Base-by-base conservation (phyloP, 2,329 filamentous ascomycete genomes). In the Penicillium sp. region DNA sequence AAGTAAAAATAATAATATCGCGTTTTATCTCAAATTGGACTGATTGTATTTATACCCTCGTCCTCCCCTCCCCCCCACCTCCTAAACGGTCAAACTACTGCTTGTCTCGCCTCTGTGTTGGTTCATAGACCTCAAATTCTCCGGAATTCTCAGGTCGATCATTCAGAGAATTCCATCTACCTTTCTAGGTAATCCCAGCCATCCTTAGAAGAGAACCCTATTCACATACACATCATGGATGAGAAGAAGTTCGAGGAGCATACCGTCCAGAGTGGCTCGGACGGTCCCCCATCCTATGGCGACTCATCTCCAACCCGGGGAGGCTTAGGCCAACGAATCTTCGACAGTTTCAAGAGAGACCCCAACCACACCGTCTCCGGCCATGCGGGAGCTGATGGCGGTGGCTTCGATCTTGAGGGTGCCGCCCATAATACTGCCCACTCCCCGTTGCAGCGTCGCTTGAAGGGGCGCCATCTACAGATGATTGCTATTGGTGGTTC, bases 401-500 rank as follows among this genome's bases (percentile, higher is more conserved):
- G 79, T 59, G 78, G 80, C 15, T 86, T 83, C 69, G 81, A 90
- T 69, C 76, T 91, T 63, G 87, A 92, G 69, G 72, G 72, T 53
- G 84, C 84, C 0, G 82, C 81, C 1, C 73, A 76, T 16, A 81
- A 81, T 43, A 92, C 91, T 2, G 89, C 90, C 4, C 82, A 87
- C 62, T 88, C 90, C 45, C 86, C 88, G 8, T 81, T 97, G 50
- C 85, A 89, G 50, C 82, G 92, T 68, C 87, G 86, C 72, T 77
- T 96, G 65, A 94, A 95, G 76, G 86, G 87, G 21, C 83, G 92
- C 47, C 93, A 97, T 79, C 72, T 97, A 71, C 92, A 97, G 78
- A 97, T 97, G 93, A 97, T 97, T 80, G 93, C 93, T 15, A 96
- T 97, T 65, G 92, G 92, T 66, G 92, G 92, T 43, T 93, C 90